Base-by-base conservation (phyloP, 495 filamentous ascomycete genomes). In the Emericellopsis terricola region DNA sequence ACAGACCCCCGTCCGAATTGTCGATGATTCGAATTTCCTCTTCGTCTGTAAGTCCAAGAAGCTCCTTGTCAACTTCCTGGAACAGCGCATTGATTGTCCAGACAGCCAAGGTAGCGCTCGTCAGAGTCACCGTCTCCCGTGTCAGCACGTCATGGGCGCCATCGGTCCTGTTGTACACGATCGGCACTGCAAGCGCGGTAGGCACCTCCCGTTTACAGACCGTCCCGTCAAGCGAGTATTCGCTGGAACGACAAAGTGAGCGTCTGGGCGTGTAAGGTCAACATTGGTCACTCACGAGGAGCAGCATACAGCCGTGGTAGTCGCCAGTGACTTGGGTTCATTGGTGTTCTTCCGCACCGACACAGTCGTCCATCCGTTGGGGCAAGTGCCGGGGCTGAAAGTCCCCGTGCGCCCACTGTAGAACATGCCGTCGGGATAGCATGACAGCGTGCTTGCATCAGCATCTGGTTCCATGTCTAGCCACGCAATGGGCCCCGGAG, bases 341-440 rank as follows among this genome's bases (percentile, higher is more conserved):
- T 34, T 23, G 3, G 33, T 34, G 33, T 34, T 34, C 7, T 23
- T 15, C 3, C 15, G 11, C 11, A 34, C 11, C 20, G 33, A 34
- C 19, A 34, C 33, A 13, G 33, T 34, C 10, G 33, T 34, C 33
- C 33, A 34, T 21, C 33, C 33, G 24, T 34, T 9, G 33, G 33
- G 33, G 15, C 33, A 34, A 2, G 33, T 34, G 3, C 19, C 33
- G 4, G 33, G 33, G 20, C 33, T 34, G 15, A 34, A 34, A 1
- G 24, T 23, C n/a, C 33, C 33, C 2, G 33, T 34, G 19, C 33
- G 33, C 24, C 33, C 33, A 8, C 27, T 21, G 20, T 11, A 34
- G 33, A 34, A 34, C 33, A 34, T 34, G 33, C 33, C 33, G 16
- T 34, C 33, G 3, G 33, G 33, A 11, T 34, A 34, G 17, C 33